phyloP scores from a whole-genome alignment of 139 green algal genomes.

The Parachlorella kessleri region DNA sequence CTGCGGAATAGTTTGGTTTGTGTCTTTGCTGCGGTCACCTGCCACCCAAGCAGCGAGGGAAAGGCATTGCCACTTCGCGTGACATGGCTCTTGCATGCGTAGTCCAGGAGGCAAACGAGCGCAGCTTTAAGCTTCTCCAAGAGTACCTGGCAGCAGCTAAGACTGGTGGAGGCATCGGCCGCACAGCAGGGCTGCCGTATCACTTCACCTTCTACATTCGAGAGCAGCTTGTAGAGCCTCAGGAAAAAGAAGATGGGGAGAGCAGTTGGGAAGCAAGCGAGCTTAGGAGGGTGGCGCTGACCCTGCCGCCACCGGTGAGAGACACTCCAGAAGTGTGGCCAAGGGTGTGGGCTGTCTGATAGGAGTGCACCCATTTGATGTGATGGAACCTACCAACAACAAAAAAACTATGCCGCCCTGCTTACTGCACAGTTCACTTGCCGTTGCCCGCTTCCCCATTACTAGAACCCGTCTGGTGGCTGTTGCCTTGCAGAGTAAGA shows the following conservation, averaged over 20 bases:
- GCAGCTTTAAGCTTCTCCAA: conserved; percentile 71
- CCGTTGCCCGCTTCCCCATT: no score
- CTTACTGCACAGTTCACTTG: no score
- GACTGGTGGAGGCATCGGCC: conserved; percentile 23
- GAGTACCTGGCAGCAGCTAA: conserved; percentile 48
- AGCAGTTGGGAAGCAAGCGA: not conserved
- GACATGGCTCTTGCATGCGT: not conserved
- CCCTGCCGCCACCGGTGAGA: not conserved
- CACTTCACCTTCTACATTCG: conserved; percentile 60
- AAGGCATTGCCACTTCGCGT: no score
- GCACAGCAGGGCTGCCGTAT: conserved; percentile 43
- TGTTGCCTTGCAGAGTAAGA: conserved; percentile 27
- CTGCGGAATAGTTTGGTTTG: no score
- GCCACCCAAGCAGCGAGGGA: no score
- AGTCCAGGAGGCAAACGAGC: conserved; percentile 53
- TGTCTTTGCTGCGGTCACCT: no score
- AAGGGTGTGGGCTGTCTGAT: not conserved
- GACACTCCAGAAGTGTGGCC: not conserved
- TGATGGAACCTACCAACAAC: no score
- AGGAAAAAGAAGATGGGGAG: not conserved
- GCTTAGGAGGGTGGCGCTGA: not conserved
- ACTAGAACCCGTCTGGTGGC: no score
- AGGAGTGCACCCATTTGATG: conserved; percentile 19
- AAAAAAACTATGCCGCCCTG: no score
- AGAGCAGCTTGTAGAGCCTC: not conserved